Percentiles rank a stretch among this genome's conserved stretches.
Conservation (phyloP, 2,329 filamentous ascomycete species). For the Aspergillus aculeatus region DNA sequence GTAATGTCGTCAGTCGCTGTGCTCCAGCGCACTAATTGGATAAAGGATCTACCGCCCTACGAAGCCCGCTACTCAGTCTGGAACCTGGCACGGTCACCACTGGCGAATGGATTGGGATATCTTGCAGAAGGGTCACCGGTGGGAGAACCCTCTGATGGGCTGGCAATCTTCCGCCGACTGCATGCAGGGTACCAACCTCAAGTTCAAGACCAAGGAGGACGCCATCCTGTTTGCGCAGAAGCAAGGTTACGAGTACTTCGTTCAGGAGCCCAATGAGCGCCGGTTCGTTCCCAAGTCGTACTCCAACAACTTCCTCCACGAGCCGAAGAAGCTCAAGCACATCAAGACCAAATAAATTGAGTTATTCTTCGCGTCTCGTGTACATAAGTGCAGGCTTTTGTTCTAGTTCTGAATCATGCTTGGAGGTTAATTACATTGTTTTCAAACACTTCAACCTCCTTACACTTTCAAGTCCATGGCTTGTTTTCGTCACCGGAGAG, state of each 20-base stretch:
- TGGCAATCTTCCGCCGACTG: constrained; percentile 95
- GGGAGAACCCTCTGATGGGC: constrained; percentile 98
- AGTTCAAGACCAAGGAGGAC: constrained; percentile 91
- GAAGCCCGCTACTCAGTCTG: constrained; percentile 96
- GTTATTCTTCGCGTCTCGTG: constrained; percentile 35
- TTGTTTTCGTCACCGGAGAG: background rate
- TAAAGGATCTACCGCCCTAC: constrained; percentile 82
- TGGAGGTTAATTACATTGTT: constrained; percentile 16
- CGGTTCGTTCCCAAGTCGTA: constrained; percentile 89
- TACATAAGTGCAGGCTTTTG: constrained; percentile 35
- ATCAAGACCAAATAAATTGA: constrained; percentile 70
- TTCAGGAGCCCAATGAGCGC: constrained; percentile 91
- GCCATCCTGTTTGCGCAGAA: constrained; percentile 95
- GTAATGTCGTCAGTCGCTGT: constrained; percentile 21
- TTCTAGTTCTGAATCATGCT: constrained; percentile 12
- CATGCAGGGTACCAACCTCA: constrained; percentile 90
- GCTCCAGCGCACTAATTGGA: background rate
- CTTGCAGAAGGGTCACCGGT: constrained; percentile 84
- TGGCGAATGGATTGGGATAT: constrained; percentile 99
- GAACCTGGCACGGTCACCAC: constrained; percentile 75
- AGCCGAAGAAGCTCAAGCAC: constrained; percentile 80
- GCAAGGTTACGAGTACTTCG: constrained; percentile 98
- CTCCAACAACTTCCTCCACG: constrained; percentile 92
- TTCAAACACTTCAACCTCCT: background rate
- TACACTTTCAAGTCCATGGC: background rate